Base-by-base conservation (phyloP, 805 yeast genomes). In the Saturnispora bothae region DNA sequence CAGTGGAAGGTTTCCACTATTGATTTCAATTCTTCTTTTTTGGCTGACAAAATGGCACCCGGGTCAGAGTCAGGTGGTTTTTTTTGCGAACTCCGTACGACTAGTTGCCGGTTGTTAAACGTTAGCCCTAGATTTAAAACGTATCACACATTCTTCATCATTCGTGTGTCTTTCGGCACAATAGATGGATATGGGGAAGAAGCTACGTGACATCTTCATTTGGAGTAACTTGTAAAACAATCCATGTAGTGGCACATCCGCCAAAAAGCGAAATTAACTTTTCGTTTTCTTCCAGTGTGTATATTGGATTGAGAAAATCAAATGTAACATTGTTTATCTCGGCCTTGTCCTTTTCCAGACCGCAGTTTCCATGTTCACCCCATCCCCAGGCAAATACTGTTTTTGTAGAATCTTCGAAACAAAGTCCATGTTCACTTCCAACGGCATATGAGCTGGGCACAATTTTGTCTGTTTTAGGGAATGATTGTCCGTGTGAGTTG, bases 281-380 rank as follows among this genome's bases (percentile, higher is more conserved):
- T 16, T 48, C 51, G 23, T 8, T 26, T 17, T 26, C 10, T 17
- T 31, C 9, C 31, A 14, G 33, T 22, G 15, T 34, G 46, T 64
- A 62, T 3, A 68, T 27, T 7, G 36, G 40, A 39, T 68, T 68
- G 16, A 67, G 45, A 31, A 57, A 50, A 42, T 56, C 59, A 42
- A 57, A 65, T 3, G 66, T 61, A 33, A 61, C 69, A 34, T 36
- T 59, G 27, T 41, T 55, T 33, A 9, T 47, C 34, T 9, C 21
- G 36, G 5, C 42, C 33, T 3, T 46, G 34, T 15, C 34, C 36
- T 33, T 17, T 22, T 28, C 55, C 52, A 39, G 35, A 0, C 95
- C 95, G 59, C 97, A 89, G 53, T 89, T 89, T 0, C 98, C 98
- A 57, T 89, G 98, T 52, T 92, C 97, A 12, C 96, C 96, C 98